A percentile compares a stretch with the other conserved stretches of the same genome.
Conservation (phyloP, 2,329 filamentous ascomycete species). For the Keithomyces neogunnii region DNA sequence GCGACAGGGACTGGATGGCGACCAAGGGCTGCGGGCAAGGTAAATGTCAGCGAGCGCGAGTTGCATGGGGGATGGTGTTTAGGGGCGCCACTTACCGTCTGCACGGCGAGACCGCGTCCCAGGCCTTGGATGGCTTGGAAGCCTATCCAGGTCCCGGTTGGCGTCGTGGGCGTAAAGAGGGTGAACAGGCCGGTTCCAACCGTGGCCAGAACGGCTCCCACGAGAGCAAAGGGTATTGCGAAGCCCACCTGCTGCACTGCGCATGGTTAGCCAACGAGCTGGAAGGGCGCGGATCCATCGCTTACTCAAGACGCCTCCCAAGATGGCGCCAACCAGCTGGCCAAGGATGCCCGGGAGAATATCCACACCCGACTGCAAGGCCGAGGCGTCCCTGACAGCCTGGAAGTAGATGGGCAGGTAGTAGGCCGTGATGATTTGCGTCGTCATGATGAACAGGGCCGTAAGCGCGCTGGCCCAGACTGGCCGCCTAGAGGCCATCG, state of each 20-base stretch:
- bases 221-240: slow-evolving; percentile 10
- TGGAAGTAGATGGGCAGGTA: slow-evolving; percentile 2
- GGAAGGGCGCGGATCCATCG: neutral
- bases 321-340: neutral
- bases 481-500: slow-evolving; percentile 29
- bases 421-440: slow-evolving; percentile 23
- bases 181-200: slow-evolving; percentile 11
- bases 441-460: slow-evolving; percentile 37
- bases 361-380: slow-evolving; percentile 18
- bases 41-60: too few species aligned
- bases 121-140: slow-evolving; percentile 12
- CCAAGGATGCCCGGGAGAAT: slow-evolving; percentile 17
- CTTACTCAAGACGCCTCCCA: neutral
- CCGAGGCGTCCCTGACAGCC: slow-evolving; percentile 24
- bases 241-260: slow-evolving; percentile 10
- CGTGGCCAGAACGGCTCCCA: slow-evolving; percentile 7
- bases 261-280: too few species aligned
- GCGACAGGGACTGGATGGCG: neutral
- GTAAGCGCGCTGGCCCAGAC: slow-evolving; percentile 21
- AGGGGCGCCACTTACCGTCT: neutral
- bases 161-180: slow-evolving; percentile 4
- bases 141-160: slow-evolving; percentile 10
- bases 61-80: neutral
- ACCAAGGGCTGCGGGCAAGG: neutral
- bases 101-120: slow-evolving; percentile 6